phyloP scores from a whole-genome alignment of 441 rosid genomes.

The Heliophila coronopifolia region DNA sequence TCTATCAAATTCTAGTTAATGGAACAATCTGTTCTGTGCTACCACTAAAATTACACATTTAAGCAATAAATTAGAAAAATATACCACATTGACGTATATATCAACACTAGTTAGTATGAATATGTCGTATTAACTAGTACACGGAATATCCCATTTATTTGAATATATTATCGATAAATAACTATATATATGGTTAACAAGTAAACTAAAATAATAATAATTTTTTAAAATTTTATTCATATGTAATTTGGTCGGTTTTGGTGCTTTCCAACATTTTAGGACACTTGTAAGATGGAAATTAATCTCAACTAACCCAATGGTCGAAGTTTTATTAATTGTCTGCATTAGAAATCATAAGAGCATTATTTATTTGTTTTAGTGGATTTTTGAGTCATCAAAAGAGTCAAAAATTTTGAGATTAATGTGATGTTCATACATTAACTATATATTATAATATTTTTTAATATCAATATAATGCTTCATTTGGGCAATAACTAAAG shows the following conservation, averaged over 20 bases:
- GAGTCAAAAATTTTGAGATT: too few relatives aligned
- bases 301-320: too few relatives aligned
- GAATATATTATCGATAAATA: constrained; percentile 13
- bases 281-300: too few relatives aligned
- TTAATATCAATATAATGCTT: constrained; percentile 6
- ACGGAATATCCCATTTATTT: constrained; percentile 3
- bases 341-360: too few relatives aligned
- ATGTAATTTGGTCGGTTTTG: constrained; percentile 19
- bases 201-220: background rate
- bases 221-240: background rate
- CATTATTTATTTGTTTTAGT: too few relatives aligned
- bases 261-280: constrained; percentile 25
- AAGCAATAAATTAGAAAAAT: constrained; percentile 7
- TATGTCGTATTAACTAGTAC: background rate
- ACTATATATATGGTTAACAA: background rate
- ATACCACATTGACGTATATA: background rate
- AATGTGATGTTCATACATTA: background rate
- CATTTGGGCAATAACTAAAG: background rate
- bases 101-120: background rate
- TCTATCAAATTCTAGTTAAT: background rate
- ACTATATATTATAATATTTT: background rate
- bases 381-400: too few relatives aligned
- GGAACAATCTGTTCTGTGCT: background rate
- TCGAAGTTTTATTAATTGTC: too few relatives aligned
- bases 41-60: background rate